A percentile compares a stretch with the other conserved stretches of the same genome.
Evolutionary conservation across 2,329 filamentous ascomycete species (phyloP).

Genomic region (Sclerotinia trifoliorum): DNA sequence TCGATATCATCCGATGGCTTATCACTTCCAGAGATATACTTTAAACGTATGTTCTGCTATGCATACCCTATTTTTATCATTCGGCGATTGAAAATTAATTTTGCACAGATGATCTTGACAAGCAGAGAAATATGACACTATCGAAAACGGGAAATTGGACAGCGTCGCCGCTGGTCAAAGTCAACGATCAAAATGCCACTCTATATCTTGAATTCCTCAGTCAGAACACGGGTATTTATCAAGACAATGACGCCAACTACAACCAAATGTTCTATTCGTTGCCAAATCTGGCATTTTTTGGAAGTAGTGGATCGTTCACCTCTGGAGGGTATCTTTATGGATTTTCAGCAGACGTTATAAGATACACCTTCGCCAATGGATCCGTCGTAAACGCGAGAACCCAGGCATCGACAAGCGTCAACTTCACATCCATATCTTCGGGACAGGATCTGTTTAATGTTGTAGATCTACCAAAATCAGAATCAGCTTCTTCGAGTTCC

Average conservation of each 20-base stretch:
- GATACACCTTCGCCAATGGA: conserved; percentile 42
- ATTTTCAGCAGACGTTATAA: conserved; percentile 37
- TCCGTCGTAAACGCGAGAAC: conserved; percentile 37
- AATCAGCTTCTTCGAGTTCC: conserved; percentile 13
- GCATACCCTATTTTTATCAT: neutral
- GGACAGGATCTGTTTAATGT: conserved; percentile 26
- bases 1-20: conserved; percentile 59
- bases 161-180: conserved; percentile 50
- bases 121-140: conserved; percentile 8
- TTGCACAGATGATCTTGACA: conserved; percentile 22
- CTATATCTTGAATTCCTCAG: conserved; percentile 48
- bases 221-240: conserved; percentile 37
- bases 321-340: conserved; percentile 37
- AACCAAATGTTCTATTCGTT: conserved; percentile 41
- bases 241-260: conserved; percentile 43
- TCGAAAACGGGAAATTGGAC: conserved; percentile 24
- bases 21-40: conserved; percentile 54
- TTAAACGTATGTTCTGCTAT: neutral
- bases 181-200: conserved; percentile 53
- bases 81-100: neutral
- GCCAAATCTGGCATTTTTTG: conserved; percentile 7
- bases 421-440: conserved; percentile 29
- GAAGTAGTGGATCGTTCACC: conserved; percentile 28
- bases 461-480: conserved; percentile 22
- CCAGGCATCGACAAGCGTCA: conserved; percentile 32